Evolutionary conservation across 2,329 filamentous ascomycete species (phyloP), one percentile per base, ranked within the genome.

Genomic region (Penicillium oxalicum): DNA sequence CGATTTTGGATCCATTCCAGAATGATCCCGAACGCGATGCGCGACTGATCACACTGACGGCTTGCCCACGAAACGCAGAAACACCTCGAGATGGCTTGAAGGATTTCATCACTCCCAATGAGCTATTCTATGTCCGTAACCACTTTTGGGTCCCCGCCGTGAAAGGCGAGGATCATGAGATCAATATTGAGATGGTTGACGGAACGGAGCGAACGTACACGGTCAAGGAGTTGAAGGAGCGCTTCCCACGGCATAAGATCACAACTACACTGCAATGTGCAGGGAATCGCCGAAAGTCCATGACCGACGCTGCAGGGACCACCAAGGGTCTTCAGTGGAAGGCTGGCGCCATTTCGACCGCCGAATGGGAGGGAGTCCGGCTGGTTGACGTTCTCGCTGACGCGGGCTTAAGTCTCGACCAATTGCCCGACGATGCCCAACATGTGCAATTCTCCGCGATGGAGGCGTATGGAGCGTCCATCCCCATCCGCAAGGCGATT

Each of bases 401-500:
- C 49, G 79, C 79, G 0, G 80, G 80, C 0, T 72, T 82, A 11
- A 54, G 67, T 42, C 57, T 74, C 3, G 52, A 63, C 9, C 57
- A 71, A 0, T 69, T 69, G 1, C 54, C 69, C 24, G 60, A 66
- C 5, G 51, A 57, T 29, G 57, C 61, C 36, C 73, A 73, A 41
- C 80, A 82, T 55, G 77, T 80, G 9, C 78, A 81, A 28, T 80
- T 85, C 57, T 71, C 75, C 7, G 79, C 78, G 9, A 67, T 79
- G 41, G 80, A 84, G 62, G 79, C 81, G 11, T 83, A 84, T 60
- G 77, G 77, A 49, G 74, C 81, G 11, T 83, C 77, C 34, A 83
- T 85, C 40, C 80, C 82, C 0, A 71, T 84, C 42, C 68, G 74
- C 32, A 77, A 81, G 24, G 78, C 78, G 0, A 63, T 83, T 13